Evolutionary conservation across 164 flowering plant genomes (phyloP), one percentile per base, ranked within the genome.

Genomic region (Echeveria elegans): DNA sequence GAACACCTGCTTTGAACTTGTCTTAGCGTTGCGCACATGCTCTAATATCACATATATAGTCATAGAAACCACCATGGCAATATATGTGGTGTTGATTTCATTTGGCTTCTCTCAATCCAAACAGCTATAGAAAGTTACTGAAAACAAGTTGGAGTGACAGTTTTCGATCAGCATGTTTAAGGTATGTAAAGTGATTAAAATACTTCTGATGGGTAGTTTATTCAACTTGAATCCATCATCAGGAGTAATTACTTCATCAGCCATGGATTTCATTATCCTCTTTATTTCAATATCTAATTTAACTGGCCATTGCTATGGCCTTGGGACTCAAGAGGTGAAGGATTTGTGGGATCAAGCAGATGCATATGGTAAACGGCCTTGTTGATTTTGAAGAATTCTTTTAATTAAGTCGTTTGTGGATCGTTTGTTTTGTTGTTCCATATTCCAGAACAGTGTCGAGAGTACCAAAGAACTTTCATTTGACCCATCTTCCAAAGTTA

Each of bases 61-160:
- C 97, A 94, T 75, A 34, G 87, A 30, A 91, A 94, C 75, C 98
- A 94, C 74, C 81, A 88, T 28, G 97, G 98, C 18, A 88, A 94
- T 71, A 83, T 89, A 34, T 94, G 98, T 71, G 98, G 92, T 21
- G 98, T 94, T 40, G 98, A 94, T 78, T 94, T 94, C 67, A 94
- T 94, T 81, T 94, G 98, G 98, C 95, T 94, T 79, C 89, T n/a
- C n/a, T 89, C 32, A 91, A 91, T 74, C 96, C 98, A n/a, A 83
- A 83, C 43, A 82, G 77, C 48, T 81, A 82, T 56, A 61, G 86
- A 19, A 89, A 89, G 71, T 82, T 91, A 34, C 78, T 91, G 11
- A 85, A 86, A 69, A 75, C 84, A 67, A 89, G 98, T 73, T 91
- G 98, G 98, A 87, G 76, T 75, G 97, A 91, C 98, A 56, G 86